A percentile compares a stretch with the other conserved stretches of the same genome.
Conservation (phyloP, 225 moss, liverwort and hornwort genomes). For the Lunularia cruciata region DNA sequence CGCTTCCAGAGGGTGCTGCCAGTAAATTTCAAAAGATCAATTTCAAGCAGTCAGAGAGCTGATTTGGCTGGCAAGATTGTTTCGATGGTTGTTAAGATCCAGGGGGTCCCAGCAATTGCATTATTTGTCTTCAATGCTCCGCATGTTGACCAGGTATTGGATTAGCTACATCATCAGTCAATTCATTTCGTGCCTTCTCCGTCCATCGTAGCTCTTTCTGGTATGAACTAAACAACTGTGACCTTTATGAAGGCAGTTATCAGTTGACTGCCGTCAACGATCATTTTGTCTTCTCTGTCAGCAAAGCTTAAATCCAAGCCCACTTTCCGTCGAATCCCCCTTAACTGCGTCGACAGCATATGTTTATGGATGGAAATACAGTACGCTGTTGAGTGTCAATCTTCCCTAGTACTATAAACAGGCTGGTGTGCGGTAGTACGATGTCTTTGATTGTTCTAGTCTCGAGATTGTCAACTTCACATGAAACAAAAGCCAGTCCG, state of each 20-base stretch:
- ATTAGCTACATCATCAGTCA: background rate
- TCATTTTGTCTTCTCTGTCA: background rate
- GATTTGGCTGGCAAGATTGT: background rate
- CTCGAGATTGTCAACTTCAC: too few relatives aligned
- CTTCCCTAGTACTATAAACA: background rate
- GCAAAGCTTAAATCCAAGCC: too few relatives aligned
- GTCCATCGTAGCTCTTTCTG: background rate
- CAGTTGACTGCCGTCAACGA: slow-evolving; percentile 4
- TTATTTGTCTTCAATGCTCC: background rate
- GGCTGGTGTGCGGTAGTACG: too few relatives aligned
- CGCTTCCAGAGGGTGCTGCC: background rate
- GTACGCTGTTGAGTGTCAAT: background rate
- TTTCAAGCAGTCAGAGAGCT: background rate
- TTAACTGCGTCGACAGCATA: too few relatives aligned
- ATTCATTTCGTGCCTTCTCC: background rate
- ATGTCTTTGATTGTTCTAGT: background rate
- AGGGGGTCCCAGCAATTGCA: slow-evolving; percentile 4
- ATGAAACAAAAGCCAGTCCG: background rate
- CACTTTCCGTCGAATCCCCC: too few relatives aligned
- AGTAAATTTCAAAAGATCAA: background rate
- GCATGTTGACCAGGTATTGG: background rate
- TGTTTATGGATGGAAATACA: too few relatives aligned
- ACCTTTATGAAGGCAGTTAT: background rate
- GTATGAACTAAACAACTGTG: background rate
- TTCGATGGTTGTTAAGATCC: slow-evolving; percentile 6